Conservation (phyloP, 495 filamentous ascomycete genomes). For the Viridothelium virens region DNA sequence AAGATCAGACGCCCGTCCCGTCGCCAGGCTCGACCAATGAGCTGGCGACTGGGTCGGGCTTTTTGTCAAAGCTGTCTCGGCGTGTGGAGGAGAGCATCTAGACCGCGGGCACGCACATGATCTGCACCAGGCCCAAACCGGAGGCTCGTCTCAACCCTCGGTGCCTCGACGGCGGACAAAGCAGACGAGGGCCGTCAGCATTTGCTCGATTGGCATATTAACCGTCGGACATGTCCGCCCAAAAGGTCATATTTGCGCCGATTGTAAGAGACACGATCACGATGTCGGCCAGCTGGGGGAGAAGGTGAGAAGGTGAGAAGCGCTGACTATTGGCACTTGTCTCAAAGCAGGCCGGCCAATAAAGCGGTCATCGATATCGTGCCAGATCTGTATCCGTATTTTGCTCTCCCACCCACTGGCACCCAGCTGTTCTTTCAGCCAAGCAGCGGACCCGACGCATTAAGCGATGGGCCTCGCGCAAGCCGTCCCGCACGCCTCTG, state of each 20-base stretch:
- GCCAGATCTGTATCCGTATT: background rate
- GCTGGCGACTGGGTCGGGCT: background rate
- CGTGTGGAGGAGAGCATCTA: background rate
- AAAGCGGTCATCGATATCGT: background rate
- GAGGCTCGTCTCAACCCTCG: background rate
- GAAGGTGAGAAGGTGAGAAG: background rate
- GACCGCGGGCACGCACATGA: slow-evolving; percentile 4
- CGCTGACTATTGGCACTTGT: slow-evolving; percentile 12
- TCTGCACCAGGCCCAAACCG: slow-evolving; percentile 2
- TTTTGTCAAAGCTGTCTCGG: background rate
- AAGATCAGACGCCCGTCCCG: background rate
- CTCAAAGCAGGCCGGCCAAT: slow-evolving; percentile 8
- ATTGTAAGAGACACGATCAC: background rate
- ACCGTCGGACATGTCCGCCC: slow-evolving; percentile 8
- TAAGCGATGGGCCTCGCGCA: slow-evolving; percentile 10
- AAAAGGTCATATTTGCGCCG: slow-evolving; percentile 5
- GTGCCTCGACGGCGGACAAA: background rate
- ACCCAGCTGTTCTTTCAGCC: background rate
- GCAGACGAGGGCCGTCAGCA: background rate
- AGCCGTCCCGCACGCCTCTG: slow-evolving; percentile 11
- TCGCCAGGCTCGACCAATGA: background rate
- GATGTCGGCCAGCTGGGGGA: background rate
- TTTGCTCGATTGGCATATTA: slow-evolving; percentile 6
- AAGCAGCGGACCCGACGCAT: slow-evolving; percentile 4
- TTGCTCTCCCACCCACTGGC: background rate